These are phyloP conservation scores for Aureobasidium sp. DNA, from an alignment of 2,329 filamentous ascomycete species.

Conservation along the genomic window DNA sequence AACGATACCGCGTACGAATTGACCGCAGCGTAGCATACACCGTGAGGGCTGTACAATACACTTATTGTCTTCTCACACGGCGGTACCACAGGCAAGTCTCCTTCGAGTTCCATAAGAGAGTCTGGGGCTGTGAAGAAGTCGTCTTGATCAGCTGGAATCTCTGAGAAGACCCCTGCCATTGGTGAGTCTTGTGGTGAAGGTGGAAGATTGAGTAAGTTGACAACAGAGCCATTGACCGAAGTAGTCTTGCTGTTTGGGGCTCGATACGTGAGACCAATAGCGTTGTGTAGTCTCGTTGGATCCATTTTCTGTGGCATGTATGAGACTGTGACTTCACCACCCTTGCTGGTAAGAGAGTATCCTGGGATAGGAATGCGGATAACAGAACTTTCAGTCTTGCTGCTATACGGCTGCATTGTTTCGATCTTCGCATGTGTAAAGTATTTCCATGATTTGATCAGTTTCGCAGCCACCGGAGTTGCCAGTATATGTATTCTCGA, in stretches of 20 bases:
- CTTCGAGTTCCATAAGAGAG: slow-evolving; percentile 23
- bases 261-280: slow-evolving; percentile 77
- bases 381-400: slow-evolving; percentile 43
- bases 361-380: slow-evolving; percentile 62
- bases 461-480: slow-evolving; percentile 68
- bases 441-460: slow-evolving; percentile 73
- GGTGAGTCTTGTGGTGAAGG: slow-evolving; percentile 23
- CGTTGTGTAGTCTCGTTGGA: slow-evolving; percentile 68
- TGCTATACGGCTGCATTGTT: slow-evolving; percentile 47
- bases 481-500: slow-evolving; percentile 71
- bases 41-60: slow-evolving; percentile 71
- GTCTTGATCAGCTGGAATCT: background rate
- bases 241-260: slow-evolving; percentile 55
- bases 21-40: slow-evolving; percentile 61
- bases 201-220: slow-evolving; percentile 43
- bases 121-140: slow-evolving; percentile 1
- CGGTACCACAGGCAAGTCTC: slow-evolving; percentile 34
- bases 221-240: slow-evolving; percentile 35
- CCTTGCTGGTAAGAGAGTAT: slow-evolving; percentile 54
- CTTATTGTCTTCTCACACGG: slow-evolving; percentile 57
- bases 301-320: slow-evolving; percentile 70
- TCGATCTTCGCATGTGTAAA: slow-evolving; percentile 61
- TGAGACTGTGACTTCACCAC: slow-evolving; percentile 76
- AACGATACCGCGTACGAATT: slow-evolving; percentile 63
- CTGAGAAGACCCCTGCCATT: background rate